These are phyloP conservation scores for Fraxinus floribunda DNA, from an alignment of 305 asterid species.

Conservation along the genomic window DNA sequence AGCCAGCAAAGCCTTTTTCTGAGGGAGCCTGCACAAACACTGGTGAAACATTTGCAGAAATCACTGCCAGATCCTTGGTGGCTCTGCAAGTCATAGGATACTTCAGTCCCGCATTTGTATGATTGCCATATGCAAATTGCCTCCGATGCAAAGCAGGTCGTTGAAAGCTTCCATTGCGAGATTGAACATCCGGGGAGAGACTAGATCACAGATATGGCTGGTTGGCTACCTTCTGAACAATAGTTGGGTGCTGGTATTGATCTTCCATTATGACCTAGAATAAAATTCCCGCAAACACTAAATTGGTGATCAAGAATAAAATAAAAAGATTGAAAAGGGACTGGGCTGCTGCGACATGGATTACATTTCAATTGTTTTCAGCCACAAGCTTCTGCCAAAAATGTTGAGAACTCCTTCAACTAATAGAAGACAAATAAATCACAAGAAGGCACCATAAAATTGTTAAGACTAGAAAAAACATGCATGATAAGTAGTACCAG, in stretches of 20 bases:
- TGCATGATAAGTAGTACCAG: not conserved
- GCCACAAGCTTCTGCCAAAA: not conserved
- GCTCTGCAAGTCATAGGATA: constrained; percentile 46
- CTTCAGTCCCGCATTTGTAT: constrained; percentile 55
- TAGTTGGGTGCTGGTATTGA: constrained; percentile 45
- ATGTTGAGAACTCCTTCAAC: not conserved
- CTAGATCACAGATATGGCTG: constrained; percentile 64
- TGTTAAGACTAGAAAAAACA: not conserved
- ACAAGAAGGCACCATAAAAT: not conserved
- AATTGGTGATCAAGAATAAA: not conserved
- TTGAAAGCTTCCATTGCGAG: constrained; percentile 52
- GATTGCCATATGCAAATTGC: constrained; percentile 56
- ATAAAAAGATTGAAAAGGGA: not conserved
- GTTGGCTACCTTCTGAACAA: constrained; percentile 59
- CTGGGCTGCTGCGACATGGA: not conserved
- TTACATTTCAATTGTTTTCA: not conserved
- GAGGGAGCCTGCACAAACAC: too few relatives aligned
- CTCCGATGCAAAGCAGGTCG: constrained; percentile 47
- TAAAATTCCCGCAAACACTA: constrained; percentile 28
- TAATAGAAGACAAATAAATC: not conserved
- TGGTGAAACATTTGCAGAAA: constrained; percentile 60
- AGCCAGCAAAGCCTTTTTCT: too few relatives aligned
- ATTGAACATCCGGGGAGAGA: constrained; percentile 46
- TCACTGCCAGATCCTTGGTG: constrained; percentile 51
- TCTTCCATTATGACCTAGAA: constrained; percentile 37